Evolutionary conservation across 2,329 filamentous ascomycete species (phyloP).

Genomic region (Aquanectria penicillioides): DNA sequence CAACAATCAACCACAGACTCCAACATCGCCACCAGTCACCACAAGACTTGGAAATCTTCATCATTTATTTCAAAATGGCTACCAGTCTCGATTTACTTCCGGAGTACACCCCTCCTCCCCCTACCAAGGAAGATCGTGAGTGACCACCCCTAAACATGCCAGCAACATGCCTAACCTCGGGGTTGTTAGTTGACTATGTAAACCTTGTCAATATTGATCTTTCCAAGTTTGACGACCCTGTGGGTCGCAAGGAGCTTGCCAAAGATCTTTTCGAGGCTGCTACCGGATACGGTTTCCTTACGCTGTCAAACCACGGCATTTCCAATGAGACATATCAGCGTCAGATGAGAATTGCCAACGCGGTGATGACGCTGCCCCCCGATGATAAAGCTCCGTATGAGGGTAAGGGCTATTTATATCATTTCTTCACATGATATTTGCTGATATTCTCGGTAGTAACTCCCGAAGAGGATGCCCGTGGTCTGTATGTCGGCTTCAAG

Average conservation of each 20-base stretch:
- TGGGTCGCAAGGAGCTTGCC: constrained; percentile 39
- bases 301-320: constrained; percentile 41
- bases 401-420: constrained; percentile 27
- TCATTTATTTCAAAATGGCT: constrained; percentile 6
- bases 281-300: constrained; percentile 41
- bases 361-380: constrained; percentile 39
- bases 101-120: constrained; percentile 11
- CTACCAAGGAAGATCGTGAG: constrained; percentile 21
- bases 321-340: constrained; percentile 38
- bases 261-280: constrained; percentile 42
- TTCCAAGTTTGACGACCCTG: constrained; percentile 41
- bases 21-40: neutral
- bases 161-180: neutral
- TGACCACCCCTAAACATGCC: neutral
- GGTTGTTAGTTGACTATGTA: constrained; percentile 37
- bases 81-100: constrained; percentile 14
- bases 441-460: constrained; percentile 31
- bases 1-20: neutral
- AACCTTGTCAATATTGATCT: constrained; percentile 42
- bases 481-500: constrained; percentile 44
- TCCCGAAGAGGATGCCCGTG: constrained; percentile 42
- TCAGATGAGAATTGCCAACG: constrained; percentile 42
- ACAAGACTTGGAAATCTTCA: neutral
- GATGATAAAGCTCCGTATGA: constrained; percentile 43
- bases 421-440: too few relatives aligned